Base-by-base conservation (phyloP, 257 asterid species). In the Solanum appendiculatum region DNA sequence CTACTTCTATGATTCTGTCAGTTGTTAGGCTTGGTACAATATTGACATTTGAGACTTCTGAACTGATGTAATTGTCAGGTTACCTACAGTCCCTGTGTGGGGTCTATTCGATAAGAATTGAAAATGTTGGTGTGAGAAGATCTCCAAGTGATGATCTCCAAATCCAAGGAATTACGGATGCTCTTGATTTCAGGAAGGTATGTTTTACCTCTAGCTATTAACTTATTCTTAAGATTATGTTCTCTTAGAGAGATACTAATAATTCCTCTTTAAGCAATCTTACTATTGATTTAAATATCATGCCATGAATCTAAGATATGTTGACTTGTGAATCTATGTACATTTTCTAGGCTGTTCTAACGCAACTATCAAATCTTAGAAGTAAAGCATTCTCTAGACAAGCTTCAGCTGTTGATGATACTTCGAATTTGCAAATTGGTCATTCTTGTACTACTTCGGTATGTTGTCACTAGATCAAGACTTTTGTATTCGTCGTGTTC, bases 121-220 rank as follows among this genome's bases (percentile, higher is more conserved):
- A 93, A 89, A 94, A 93, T 87, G 88, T 87, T 82, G 98, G 97
- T 83, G 93, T 93, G 85, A 92, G 95, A 89, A 93, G 96, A 92
- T 94, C 96, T 37, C 93, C 95, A 7, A 90, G 94, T 36, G 97
- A 95, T 88, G 98, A 93, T 91, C 92, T 95, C 87, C 91, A 90
- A 82, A 93, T 95, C 90, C 93, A 93, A 81, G 98, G 98, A 25
- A 88, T 95, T 87, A 86, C 89, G 20, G 89, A 95, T 90, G 96
- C 96, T 87, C 92, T 84, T 87, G 95, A 93, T 86, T 94, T 95
- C 86, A 91, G 95, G 90, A 91, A 95, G 97, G 97, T 93, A 87
- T 23, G 29, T 51, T 84, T 51, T 84, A 27, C 78, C 86, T 69
- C 68, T 60, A 46, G 16, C 16, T 83, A 74, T 40, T 72, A 75